phyloP scores from a whole-genome alignment of 2,329 filamentous ascomycete genomes.

The Hypoxylon sp. region DNA sequence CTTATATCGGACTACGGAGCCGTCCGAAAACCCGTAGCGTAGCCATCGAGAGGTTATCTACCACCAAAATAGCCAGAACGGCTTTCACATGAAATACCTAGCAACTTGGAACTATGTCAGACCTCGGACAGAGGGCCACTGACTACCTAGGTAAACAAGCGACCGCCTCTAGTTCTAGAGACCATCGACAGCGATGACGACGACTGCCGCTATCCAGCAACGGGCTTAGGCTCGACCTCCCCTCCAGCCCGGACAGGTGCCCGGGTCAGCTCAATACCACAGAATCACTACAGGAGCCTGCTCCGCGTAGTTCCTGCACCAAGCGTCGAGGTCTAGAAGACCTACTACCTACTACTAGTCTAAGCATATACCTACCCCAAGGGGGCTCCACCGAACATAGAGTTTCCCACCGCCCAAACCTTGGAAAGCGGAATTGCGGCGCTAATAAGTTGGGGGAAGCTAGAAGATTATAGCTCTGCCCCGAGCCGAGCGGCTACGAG shows the following conservation, averaged over 20 bases:
- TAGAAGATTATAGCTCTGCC: background rate
- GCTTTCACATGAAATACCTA: conserved; percentile 9
- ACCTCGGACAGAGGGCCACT: conserved; percentile 13
- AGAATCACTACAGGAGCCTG: conserved; percentile 21
- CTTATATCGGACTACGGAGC: conserved; percentile 13
- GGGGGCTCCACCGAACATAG: conserved; percentile 7
- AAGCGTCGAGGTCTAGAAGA: conserved; percentile 6
- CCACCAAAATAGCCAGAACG: conserved; percentile 10
- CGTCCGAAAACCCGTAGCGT: conserved; percentile 15
- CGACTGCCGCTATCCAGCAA: conserved; percentile 15
- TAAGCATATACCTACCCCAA: background rate
- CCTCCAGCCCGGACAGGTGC: too few relatives aligned
- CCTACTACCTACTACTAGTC: background rate
- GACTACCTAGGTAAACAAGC: conserved; percentile 17
- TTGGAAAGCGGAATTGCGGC: background rate
- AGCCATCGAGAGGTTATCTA: conserved; percentile 4
- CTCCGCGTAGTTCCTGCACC: conserved; percentile 9
- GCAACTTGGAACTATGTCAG: conserved; percentile 6
- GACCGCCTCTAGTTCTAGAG: conserved; percentile 19
- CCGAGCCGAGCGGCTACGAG: conserved; percentile 3
- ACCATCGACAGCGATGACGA: conserved; percentile 18
- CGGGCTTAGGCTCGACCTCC: conserved; percentile 13
- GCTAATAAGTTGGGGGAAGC: background rate
- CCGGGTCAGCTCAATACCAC: conserved; percentile 24
- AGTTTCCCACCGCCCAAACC: conserved; percentile 2